These are phyloP conservation scores for Trametes cinnabarina DNA, from an alignment of 768 basidiomycete species.

Conservation along the genomic window DNA sequence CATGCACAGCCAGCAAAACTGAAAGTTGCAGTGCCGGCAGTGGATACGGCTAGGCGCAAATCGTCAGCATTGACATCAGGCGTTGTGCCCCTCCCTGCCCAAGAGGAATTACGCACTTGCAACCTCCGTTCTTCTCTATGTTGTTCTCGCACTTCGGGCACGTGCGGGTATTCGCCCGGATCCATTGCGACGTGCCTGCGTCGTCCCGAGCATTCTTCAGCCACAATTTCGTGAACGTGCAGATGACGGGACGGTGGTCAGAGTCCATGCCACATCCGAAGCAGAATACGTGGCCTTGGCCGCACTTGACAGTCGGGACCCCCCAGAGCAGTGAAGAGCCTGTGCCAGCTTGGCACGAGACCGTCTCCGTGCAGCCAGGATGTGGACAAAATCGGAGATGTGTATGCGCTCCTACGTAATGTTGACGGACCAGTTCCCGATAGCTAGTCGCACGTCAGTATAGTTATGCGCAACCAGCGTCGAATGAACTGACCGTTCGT, in stretches of 20 bases:
- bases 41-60: constrained; percentile 81
- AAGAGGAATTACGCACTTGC: constrained; percentile 78
- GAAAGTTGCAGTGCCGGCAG: constrained; percentile 95
- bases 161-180: constrained; percentile 98
- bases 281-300: constrained; percentile 80
- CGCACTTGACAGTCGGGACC: constrained; percentile 89
- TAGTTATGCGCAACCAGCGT: background rate
- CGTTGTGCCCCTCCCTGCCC: background rate
- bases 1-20: constrained; percentile 99
- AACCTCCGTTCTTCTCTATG: constrained; percentile 99
- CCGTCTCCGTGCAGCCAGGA: constrained; percentile 88
- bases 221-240: constrained; percentile 86
- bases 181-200: constrained; percentile 98
- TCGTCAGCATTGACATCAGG: background rate
- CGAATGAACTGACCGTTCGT: constrained; percentile 10
- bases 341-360: constrained; percentile 77
- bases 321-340: constrained; percentile 64
- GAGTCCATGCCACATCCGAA: constrained; percentile 89
- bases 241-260: constrained; percentile 93
- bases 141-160: constrained; percentile 93
- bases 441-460: constrained; percentile 17
- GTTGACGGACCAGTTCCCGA: constrained; percentile 80
- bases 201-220: constrained; percentile 95
- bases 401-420: constrained; percentile 85
- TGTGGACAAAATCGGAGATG: constrained; percentile 92